phyloP scores from a whole-genome alignment of 2,329 filamentous ascomycete species.

The Helotiales sp. region DNA sequence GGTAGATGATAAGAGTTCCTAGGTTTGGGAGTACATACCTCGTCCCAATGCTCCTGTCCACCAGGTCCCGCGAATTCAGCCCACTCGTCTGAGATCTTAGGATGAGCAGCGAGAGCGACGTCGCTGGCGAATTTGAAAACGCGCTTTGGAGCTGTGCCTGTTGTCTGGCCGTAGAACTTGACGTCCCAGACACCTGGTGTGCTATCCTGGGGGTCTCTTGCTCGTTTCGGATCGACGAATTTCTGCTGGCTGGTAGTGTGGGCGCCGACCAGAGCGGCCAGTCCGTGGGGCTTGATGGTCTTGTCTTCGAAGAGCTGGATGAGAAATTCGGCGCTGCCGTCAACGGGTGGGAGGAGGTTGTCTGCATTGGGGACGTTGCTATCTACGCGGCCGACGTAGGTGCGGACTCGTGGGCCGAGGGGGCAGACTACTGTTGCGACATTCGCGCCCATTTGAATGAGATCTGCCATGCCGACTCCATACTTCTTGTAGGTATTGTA shows the following conservation, averaged over 20 bases:
- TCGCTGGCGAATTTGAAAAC: constrained; percentile 24
- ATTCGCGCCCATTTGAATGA: constrained; percentile 54
- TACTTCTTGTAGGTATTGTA: constrained; percentile 46
- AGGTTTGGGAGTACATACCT: constrained; percentile 41
- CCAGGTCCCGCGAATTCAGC: constrained; percentile 44
- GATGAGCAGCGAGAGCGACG: constrained; percentile 18
- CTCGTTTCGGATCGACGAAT: constrained; percentile 53
- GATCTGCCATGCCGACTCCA: constrained; percentile 57
- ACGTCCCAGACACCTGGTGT: constrained; percentile 57
- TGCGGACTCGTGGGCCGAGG: constrained; percentile 56
- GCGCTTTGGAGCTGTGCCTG: constrained; percentile 46
- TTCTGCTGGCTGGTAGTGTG: constrained; percentile 56
- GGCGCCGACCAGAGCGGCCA: constrained; percentile 60
- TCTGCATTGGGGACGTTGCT: constrained; percentile 46
- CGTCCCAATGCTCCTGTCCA: constrained; percentile 49
- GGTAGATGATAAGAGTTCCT: not conserved
- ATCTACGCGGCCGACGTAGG: constrained; percentile 58
- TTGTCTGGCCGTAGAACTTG: constrained; percentile 56
- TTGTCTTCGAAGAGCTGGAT: constrained; percentile 52
- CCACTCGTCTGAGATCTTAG: constrained; percentile 46
- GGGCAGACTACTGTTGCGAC: constrained; percentile 50
- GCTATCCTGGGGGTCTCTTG: constrained; percentile 56
- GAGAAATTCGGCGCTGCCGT: constrained; percentile 50
- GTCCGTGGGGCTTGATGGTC: constrained; percentile 56
- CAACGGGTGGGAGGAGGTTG: constrained; percentile 52